phyloP scores from a whole-genome alignment of 768 basidiomycete species.

The Zangia roseola region DNA sequence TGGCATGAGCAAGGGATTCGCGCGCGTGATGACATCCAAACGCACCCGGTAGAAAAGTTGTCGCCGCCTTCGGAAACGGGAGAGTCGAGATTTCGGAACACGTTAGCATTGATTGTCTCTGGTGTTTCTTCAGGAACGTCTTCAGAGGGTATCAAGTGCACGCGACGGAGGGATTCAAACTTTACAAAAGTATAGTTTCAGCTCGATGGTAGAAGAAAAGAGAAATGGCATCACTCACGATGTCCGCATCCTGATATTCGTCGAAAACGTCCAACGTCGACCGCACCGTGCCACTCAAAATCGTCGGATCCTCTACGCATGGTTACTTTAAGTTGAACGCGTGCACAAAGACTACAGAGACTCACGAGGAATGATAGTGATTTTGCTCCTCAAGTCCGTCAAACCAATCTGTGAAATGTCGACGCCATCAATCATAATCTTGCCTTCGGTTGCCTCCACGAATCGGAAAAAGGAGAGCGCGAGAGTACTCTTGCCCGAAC shows the following conservation, averaged over 20 bases:
- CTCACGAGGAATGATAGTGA: constrained; percentile 77
- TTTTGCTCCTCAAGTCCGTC: constrained; percentile 72
- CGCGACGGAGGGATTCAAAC: constrained; percentile 83
- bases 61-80: constrained; percentile 82
- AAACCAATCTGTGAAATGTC: constrained; percentile 80
- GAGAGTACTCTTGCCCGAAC: constrained; percentile 78
- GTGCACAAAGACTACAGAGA: constrained; percentile 4
- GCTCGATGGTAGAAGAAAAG: not conserved
- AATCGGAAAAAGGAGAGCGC: constrained; percentile 87
- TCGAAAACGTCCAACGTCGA: constrained; percentile 84
- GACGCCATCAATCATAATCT: constrained; percentile 72
- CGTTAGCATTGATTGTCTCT: constrained; percentile 61
- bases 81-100: constrained; percentile 75
- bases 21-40: no score
- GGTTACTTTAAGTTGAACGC: not conserved
- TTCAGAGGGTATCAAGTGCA: constrained; percentile 70
- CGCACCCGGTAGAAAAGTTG: constrained; percentile 83
- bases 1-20: not conserved
- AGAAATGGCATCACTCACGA: constrained; percentile 45
- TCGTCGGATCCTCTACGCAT: constrained; percentile 78
- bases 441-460: constrained; percentile 80
- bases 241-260: constrained; percentile 82
- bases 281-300: constrained; percentile 78
- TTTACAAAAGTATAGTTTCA: constrained; percentile 24
- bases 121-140: constrained; percentile 39